phyloP scores from a whole-genome alignment of 352 stramenopile genomes.

The Globisporangium carolinianum region DNA sequence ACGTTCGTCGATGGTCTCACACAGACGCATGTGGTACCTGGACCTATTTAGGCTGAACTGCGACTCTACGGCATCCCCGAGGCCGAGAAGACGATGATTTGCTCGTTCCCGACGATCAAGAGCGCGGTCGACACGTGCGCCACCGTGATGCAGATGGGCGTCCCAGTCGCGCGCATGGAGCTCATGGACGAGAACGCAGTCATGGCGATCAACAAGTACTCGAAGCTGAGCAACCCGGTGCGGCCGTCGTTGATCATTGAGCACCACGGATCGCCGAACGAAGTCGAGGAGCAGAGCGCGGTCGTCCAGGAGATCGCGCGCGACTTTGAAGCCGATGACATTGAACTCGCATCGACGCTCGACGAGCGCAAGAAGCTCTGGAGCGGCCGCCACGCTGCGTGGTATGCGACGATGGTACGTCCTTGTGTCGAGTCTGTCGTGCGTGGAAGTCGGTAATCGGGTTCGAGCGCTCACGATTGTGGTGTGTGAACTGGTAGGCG shows the following conservation, averaged over 20 bases:
- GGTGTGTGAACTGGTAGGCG: conserved; percentile 20
- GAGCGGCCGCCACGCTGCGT: conserved; percentile 79
- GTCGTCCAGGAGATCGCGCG: conserved; percentile 81
- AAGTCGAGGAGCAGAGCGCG: conserved; percentile 85
- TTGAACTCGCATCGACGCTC: conserved; percentile 58
- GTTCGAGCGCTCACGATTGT: background rate
- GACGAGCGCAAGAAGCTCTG: conserved; percentile 84
- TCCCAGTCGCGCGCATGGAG: conserved; percentile 83
- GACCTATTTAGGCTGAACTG: conserved; percentile 63
- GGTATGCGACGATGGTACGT: conserved; percentile 77
- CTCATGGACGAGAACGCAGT: conserved; percentile 81
- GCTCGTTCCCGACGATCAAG: conserved; percentile 89
- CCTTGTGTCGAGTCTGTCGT: background rate
- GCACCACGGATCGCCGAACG: conserved; percentile 76
- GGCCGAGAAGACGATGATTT: conserved; percentile 88
- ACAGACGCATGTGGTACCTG: background rate
- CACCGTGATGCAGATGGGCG: conserved; percentile 85
- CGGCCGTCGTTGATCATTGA: conserved; percentile 94
- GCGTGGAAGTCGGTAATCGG: too few relatives aligned
- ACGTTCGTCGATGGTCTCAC: background rate
- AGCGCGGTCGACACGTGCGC: conserved; percentile 79
- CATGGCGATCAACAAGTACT: conserved; percentile 81
- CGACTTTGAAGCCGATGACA: conserved; percentile 79
- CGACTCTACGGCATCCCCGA: conserved; percentile 91
- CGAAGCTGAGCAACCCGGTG: conserved; percentile 68